Base-by-base conservation (phyloP, 768 basidiomycete species). In the Lactarius evosmus region DNA sequence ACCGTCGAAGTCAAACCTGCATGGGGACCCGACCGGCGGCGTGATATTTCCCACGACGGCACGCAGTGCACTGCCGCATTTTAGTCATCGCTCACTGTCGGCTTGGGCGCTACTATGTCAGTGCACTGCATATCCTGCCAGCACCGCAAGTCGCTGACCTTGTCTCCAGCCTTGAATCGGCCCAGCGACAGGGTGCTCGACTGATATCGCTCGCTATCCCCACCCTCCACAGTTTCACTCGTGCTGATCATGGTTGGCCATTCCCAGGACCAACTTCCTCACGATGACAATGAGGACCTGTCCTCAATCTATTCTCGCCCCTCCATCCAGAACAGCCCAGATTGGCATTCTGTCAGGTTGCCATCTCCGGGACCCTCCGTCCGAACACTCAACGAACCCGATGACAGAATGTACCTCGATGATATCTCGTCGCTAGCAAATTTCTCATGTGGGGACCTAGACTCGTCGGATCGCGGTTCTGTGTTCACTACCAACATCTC, bases 401-500 rank as follows among this genome's bases (percentile, higher is more conserved):
- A 49, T 49, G 46, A 25, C 46, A 14, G 46, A 49, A 49, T 2
- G 11, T 49, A 25, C 25, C 12, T 4, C 46, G 46, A 49, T 5
- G 46, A 49, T 14, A n/a, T 44, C 4, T 44, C 41, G 9, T 44
- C 41, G 3, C 12, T 49, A 4, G 46, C 25, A 14, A 49, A 49
- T 49, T 49, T 49, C 25, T 49, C 46, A 11, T 49, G 46, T 49
- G 14, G 16, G 11, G 46, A 27, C 12, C 12, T 3, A 9, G 41
- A 22, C 7, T 44, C 40, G 16, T 40, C 46, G 12, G 46, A 25
- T 49, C 25, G 46, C 12, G 46, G 25, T 12, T 49, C 46, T 27
- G 46, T 49, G 22, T 49, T 49, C 22, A 49, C 12, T 49, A 25
- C 25, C 46, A 25, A 49, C 12, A 49, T 49, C 49, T 67, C 62